Base-by-base conservation (phyloP, 1,139 yeast species). In the Geotrichum cucujoidarum region DNA sequence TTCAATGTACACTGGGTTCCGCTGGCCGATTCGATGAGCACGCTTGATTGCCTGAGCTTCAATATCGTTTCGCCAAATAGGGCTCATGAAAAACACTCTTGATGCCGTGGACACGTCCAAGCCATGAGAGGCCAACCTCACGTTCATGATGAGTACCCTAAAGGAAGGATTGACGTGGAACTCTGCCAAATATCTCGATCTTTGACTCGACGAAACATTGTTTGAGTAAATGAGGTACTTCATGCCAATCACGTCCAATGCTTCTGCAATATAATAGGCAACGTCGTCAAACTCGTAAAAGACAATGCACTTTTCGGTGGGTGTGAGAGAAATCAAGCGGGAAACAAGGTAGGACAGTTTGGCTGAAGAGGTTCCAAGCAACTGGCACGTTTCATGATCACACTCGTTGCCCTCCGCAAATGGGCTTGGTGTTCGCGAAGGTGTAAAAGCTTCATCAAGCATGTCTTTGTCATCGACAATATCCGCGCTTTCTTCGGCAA, bases 11-110 rank as follows among this genome's bases (percentile, higher is more conserved):
- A 78, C 82, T 14, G 76, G 75, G 1, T 69, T 66, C 0, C 71
- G 68, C 56, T 81, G 88, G 0, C 88, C 88, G 58, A 81, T 81
- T 62, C 88, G 73, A 62, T 81, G 88, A 0, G 87, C 83, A 67
- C 88, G 75, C 56, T 81, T 81, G 45, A 81, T 80, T 0, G 87
- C 87, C 56, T 81, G 88, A 0, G 87, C 87, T 59, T 81, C 88
- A 8, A 79, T 70, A 0, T 84, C 75, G 50, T 80, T 72, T 55
- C 74, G 77, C 88, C 89, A 83, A 1, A 82, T 81, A 0, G 89
- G 89, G 54, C 75, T 80, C 13, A 81, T 69, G 56, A 83, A 81
- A 57, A 80, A 82, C 2, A 82, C 85, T 47, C 79, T 71, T 0
- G 87, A 79, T 2, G 89, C 89, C 1, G 81, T 73, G 20, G 80